Evolutionary conservation across 2,329 filamentous ascomycete genomes (phyloP), one percentile per base, ranked within the genome.

Genomic region (Hypomyces perniciosus): DNA sequence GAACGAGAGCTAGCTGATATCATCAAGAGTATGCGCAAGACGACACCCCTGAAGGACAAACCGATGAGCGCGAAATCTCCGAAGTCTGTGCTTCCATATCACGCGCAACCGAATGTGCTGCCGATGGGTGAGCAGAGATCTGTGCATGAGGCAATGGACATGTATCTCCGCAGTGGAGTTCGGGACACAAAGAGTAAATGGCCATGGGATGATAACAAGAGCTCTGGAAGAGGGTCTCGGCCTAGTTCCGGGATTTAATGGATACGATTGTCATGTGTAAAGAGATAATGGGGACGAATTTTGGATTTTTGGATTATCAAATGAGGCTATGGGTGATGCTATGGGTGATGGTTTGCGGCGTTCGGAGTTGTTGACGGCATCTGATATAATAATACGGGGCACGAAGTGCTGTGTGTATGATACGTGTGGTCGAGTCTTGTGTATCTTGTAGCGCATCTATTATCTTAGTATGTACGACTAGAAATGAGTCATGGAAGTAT

Each of bases 1-100:
- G 88, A 95, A 39, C 71, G 79, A 29, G 91, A 96, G 63, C 72
- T 97, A 2, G 77, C 77, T 9, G 78, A 86, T 1, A 84, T 96
- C 38, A 68, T 95, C 57, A 86, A 80, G 55, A 78, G 84, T 1
- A 66, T 76, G 49, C 76, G 69, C 52, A 77, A 75, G 59, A 43
- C 57, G 34, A 58, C 58, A 29, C 49, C 57, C 20, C 56, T 57
- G 27, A 65, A 65, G 51, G 53, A 60, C 10, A 64, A 51, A 46
- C 48, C 56, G 4, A 37, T 58, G 39, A 61, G 54, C 48, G 64
- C 60, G 53, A 60, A 50, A 13, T 53, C 61, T 6, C 50, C 66
- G 33, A 62, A 64, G 49, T 59, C 55, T 31, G 61, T 68, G 13
- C 57, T 70, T n/a, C 69, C 69, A n/a, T 72, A 72, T 51, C 57